These are phyloP conservation scores for Lactarius indigo DNA, from an alignment of 768 basidiomycete species.

Conservation along the genomic window DNA sequence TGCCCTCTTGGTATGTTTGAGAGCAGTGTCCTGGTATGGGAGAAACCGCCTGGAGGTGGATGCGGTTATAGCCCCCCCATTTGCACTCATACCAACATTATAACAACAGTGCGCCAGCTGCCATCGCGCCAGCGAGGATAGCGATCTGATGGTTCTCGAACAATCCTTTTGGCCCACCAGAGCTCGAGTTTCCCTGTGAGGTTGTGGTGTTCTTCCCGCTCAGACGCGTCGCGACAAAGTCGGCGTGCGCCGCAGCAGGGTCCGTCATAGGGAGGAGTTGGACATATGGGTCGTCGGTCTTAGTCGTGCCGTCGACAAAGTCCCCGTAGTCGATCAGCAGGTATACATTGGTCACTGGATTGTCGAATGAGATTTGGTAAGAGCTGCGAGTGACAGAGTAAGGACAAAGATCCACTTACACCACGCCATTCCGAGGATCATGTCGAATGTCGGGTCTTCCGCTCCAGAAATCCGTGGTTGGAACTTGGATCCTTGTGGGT, in stretches of 20 bases:
- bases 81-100: too few relatives aligned
- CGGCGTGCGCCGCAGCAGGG: constrained; percentile 1
- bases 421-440: constrained; percentile 72
- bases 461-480: constrained; percentile 60
- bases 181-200: neutral
- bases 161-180: neutral
- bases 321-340: constrained; percentile 61
- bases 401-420: constrained; percentile 37
- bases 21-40: too few relatives aligned
- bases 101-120: neutral
- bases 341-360: constrained; percentile 62
- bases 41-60: too few relatives aligned
- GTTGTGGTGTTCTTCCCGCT: constrained; percentile 3
- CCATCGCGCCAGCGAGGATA: neutral
- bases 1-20: too few relatives aligned
- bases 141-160: constrained; percentile 9
- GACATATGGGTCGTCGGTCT: constrained; percentile 48
- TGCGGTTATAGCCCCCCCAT: too few relatives aligned
- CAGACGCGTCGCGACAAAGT: constrained; percentile 18
- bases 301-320: constrained; percentile 43
- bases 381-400: neutral
- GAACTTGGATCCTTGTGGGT: constrained; percentile 44
- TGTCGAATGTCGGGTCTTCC: constrained; percentile 50
- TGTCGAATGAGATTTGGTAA: neutral
- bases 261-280: constrained; percentile 58